phyloP scores from a whole-genome alignment of 2,329 filamentous ascomycete species.

The Penicillium digitatum region DNA sequence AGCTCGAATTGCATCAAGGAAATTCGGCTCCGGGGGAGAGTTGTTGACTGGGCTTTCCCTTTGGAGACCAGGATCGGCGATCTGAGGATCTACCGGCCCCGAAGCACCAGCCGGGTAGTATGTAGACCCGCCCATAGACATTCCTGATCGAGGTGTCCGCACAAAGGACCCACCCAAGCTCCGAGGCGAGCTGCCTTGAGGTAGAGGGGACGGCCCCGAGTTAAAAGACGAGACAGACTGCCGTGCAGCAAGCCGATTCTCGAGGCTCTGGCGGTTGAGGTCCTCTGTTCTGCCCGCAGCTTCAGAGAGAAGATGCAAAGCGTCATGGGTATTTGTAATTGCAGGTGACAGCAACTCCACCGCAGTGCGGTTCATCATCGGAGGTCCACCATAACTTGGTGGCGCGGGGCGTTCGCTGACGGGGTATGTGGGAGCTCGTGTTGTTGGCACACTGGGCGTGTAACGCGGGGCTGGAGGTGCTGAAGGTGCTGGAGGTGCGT shows the following conservation, averaged over 20 bases:
- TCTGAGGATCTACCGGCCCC: conserved; percentile 26
- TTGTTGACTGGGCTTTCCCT: conserved; percentile 26
- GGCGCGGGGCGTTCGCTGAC: conserved; percentile 23
- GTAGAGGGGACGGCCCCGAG: conserved; percentile 36
- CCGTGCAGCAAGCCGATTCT: conserved; percentile 43
- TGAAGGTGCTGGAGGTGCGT: conserved; percentile 15
- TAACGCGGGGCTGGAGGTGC: conserved; percentile 26
- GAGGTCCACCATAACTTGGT: conserved; percentile 46
- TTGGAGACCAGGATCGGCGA: conserved; percentile 26
- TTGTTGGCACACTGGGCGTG: conserved; percentile 22
- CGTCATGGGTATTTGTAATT: conserved; percentile 88
- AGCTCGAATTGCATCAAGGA: conserved; percentile 68
- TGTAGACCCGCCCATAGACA: conserved; percentile 45
- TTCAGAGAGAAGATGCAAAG: conserved; percentile 84
- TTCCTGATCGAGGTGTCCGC: conserved; percentile 39
- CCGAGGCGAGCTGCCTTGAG: conserved; percentile 34
- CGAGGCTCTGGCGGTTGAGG: conserved; percentile 47
- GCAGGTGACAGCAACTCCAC: conserved; percentile 59
- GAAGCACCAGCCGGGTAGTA: conserved; percentile 44
- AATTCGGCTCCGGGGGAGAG: conserved; percentile 34
- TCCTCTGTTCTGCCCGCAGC: conserved; percentile 59
- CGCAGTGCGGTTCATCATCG: conserved; percentile 58
- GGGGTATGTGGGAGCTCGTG: conserved; percentile 27
- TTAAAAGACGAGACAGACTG: conserved; percentile 41
- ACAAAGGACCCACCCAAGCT: conserved; percentile 36